phyloP scores from a whole-genome alignment of 352 stramenopile species.

The Pythium oligandrum region DNA sequence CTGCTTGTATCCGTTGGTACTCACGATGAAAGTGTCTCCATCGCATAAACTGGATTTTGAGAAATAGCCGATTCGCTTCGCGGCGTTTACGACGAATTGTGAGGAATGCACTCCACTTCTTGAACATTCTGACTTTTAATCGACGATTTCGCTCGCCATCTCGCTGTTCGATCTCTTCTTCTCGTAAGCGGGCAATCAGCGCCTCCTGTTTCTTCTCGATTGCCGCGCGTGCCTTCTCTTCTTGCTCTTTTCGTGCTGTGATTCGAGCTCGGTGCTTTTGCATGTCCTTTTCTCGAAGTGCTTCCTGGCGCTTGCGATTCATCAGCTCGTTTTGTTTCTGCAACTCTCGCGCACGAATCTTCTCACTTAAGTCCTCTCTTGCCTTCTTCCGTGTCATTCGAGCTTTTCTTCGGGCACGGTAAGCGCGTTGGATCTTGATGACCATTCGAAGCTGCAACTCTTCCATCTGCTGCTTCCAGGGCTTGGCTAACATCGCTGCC shows the following conservation, averaged over 20 bases:
- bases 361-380: constrained; percentile 36
- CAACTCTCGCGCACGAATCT: constrained; percentile 47
- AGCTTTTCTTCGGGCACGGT: constrained; percentile 36
- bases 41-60: constrained; percentile 54
- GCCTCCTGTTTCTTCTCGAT: constrained; percentile 40
- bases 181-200: constrained; percentile 38
- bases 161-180: constrained; percentile 44
- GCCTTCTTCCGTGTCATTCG: constrained; percentile 42
- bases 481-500: constrained; percentile 36
- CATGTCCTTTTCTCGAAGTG: constrained; percentile 47
- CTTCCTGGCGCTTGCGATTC: constrained; percentile 51
- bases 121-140: constrained; percentile 18
- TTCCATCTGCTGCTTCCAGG: constrained; percentile 73
- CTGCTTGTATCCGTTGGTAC: constrained; percentile 20
- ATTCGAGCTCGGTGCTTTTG: constrained; percentile 54
- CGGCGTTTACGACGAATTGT: constrained; percentile 26
- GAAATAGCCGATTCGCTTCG: constrained; percentile 51
- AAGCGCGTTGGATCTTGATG: constrained; percentile 67
- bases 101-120: constrained; percentile 34
- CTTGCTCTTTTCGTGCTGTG: constrained; percentile 41
- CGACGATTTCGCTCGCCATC: constrained; percentile 21
- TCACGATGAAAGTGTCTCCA: constrained; percentile 40
- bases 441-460: constrained; percentile 61
- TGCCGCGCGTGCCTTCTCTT: constrained; percentile 30
- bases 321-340: constrained; percentile 44